These are phyloP conservation scores for Auricularia cornea DNA, from an alignment of 768 basidiomycete species.

Conservation along the genomic window DNA sequence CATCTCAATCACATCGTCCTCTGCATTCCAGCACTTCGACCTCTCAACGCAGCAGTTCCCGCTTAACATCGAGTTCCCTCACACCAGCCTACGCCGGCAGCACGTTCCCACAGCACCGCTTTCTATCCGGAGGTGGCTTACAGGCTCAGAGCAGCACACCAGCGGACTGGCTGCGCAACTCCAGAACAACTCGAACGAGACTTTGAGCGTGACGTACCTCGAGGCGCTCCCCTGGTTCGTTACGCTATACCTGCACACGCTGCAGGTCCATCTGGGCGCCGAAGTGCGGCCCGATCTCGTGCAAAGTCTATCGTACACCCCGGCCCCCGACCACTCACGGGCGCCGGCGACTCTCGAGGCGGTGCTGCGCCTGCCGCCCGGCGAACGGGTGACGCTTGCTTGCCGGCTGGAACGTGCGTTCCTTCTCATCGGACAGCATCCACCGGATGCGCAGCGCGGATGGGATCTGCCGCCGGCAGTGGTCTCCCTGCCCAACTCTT, in stretches of 20 bases:
- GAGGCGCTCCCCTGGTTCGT: conserved; percentile 94
- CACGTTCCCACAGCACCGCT: no score
- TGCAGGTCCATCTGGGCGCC: conserved; percentile 46
- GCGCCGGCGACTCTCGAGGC: conserved; percentile 58
- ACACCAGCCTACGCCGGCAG: no score
- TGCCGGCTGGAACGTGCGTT: conserved; percentile 78
- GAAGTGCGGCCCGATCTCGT: conserved; percentile 45
- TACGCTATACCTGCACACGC: conserved; percentile 78
- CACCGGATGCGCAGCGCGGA: conserved; percentile 89
- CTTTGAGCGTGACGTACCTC: no score
- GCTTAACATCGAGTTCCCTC: no score
- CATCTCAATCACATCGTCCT: no score
- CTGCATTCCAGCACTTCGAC: no score
- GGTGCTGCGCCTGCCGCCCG: conserved; percentile 56
- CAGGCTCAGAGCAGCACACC: no score
- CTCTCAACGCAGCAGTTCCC: no score
- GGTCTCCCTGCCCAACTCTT: conserved; percentile 24
- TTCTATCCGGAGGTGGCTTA: no score
- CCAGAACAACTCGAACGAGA: no score
- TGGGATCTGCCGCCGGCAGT: conserved; percentile 89
- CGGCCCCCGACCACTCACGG: conserved; percentile 59
- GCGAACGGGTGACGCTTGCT: conserved; percentile 50
- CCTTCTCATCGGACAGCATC: conserved; percentile 90
- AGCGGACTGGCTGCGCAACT: no score
- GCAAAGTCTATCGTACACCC: conserved; percentile 56